Evolutionary conservation across 441 rosid species (phyloP).

Genomic region (Hypseocharis bilobata): DNA sequence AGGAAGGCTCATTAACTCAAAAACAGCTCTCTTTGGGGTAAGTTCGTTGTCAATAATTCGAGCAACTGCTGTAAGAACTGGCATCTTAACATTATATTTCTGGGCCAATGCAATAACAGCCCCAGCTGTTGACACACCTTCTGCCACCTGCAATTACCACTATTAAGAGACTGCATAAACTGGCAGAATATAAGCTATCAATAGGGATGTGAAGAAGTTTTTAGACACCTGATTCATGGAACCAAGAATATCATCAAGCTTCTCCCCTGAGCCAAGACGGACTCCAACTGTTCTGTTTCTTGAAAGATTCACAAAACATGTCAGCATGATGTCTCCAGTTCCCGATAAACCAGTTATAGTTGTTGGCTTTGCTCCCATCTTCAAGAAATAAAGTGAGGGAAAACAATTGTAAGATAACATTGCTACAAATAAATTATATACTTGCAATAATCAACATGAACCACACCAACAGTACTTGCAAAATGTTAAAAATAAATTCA

Average conservation of each 20-base stretch:
- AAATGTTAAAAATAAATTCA: background rate
- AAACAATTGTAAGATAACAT: slow-evolving; percentile 12
- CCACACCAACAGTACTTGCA: background rate
- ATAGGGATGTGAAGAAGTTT: slow-evolving; percentile 9
- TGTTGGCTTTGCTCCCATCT: slow-evolving; percentile 93
- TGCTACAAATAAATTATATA: background rate
- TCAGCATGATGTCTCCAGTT: slow-evolving; percentile 94
- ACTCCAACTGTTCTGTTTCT: slow-evolving; percentile 84
- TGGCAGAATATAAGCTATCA: slow-evolving; percentile 13
- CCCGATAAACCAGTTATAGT: slow-evolving; percentile 85
- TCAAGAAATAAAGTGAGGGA: slow-evolving; percentile 15
- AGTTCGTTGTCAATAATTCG: slow-evolving; percentile 74
- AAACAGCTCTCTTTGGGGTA: slow-evolving; percentile 72
- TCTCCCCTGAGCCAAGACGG: slow-evolving; percentile 85
- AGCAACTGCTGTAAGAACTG: slow-evolving; percentile 85
- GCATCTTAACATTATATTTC: slow-evolving; percentile 85
- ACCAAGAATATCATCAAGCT: slow-evolving; percentile 59
- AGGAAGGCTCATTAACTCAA: slow-evolving; percentile 79
- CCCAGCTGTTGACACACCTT: slow-evolving; percentile 90
- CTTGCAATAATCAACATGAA: background rate
- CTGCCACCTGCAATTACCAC: slow-evolving; percentile 50
- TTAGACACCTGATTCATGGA: slow-evolving; percentile 75
- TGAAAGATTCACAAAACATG: slow-evolving; percentile 84
- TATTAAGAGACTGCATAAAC: slow-evolving; percentile 3
- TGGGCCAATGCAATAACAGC: slow-evolving; percentile 86